A percentile compares a stretch with the other conserved stretches of the same genome.
These are phyloP conservation scores for Saprolegnia parasitica DNA, from an alignment of 352 stramenopile genomes.

Conservation along the genomic window DNA sequence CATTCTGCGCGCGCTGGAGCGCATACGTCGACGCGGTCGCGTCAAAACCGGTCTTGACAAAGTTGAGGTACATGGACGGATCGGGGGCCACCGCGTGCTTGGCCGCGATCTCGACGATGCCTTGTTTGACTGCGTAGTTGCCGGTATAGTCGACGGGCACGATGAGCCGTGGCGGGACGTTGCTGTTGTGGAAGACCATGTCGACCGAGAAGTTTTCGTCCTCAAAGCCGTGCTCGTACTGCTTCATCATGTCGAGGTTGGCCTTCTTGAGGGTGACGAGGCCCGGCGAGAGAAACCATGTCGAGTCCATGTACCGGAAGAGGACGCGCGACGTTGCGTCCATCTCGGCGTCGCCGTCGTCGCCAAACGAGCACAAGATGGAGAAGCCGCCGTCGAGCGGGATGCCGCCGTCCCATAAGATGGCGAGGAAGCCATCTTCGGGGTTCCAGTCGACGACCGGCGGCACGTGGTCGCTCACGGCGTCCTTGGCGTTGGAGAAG, in stretches of 20 bases:
- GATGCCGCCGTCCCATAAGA: constrained; percentile 73
- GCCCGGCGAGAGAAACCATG: constrained; percentile 61
- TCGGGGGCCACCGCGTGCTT: constrained; percentile 72
- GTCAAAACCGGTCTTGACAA: constrained; percentile 72
- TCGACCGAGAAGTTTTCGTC: constrained; percentile 77
- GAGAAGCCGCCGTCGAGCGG: constrained; percentile 76
- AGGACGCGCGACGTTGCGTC: constrained; percentile 65
- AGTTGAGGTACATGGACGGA: constrained; percentile 74
- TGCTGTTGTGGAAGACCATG: constrained; percentile 58
- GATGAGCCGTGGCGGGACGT: constrained; percentile 36
- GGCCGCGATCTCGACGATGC: constrained; percentile 73
- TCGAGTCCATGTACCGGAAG: constrained; percentile 77
- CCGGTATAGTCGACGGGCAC: constrained; percentile 61
- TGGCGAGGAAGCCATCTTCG: constrained; percentile 72
- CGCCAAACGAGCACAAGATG: constrained; percentile 77
- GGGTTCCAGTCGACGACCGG: constrained; percentile 75
- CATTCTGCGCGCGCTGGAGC: constrained; percentile 70
- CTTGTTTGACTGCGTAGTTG: constrained; percentile 61
- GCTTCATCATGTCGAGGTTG: constrained; percentile 78
- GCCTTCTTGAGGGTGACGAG: constrained; percentile 68
- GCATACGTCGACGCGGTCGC: constrained; percentile 72
- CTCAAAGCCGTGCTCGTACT: constrained; percentile 80
- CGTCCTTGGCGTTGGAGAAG: constrained; percentile 48
- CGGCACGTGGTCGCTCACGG: constrained; percentile 29
- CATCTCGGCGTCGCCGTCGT: constrained; percentile 57